Conservation (phyloP, 768 basidiomycete species). For the Boletus sp. region DNA sequence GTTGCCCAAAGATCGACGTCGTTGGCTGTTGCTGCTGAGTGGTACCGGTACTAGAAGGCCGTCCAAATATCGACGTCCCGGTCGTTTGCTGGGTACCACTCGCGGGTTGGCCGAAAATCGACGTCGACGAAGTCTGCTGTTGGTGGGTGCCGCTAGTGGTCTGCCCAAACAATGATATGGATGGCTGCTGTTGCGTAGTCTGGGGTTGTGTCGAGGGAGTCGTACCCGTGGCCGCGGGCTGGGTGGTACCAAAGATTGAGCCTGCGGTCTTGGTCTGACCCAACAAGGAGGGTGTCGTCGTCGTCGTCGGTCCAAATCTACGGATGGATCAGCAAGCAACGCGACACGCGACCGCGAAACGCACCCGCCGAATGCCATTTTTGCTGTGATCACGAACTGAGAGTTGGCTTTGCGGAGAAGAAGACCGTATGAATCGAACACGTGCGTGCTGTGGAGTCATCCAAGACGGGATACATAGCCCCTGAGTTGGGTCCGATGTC, state of each 20-base stretch:
- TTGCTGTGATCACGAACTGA: background rate
- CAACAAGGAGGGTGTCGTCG: conserved; percentile 37
- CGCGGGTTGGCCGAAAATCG: conserved; percentile 27
- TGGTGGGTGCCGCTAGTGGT: conserved; percentile 18
- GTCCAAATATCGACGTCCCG: conserved; percentile 10
- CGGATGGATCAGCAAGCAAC: conserved; percentile 4
- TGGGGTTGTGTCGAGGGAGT: conserved; percentile 17
- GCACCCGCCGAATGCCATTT: conserved; percentile 25
- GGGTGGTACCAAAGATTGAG: conserved; percentile 39
- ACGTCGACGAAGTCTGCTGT: conserved; percentile 18
- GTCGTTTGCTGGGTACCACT: conserved; percentile 4
- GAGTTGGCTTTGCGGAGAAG: background rate
- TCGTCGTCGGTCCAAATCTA: conserved; percentile 41
- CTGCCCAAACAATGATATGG: conserved; percentile 38
- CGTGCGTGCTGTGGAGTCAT: conserved; percentile 9
- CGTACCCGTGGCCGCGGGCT: conserved; percentile 24
- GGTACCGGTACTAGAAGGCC: conserved; percentile 7
- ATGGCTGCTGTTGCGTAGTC: conserved; percentile 21
- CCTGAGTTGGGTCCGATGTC: conserved; percentile 7
- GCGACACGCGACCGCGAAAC: background rate
- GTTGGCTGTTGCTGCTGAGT: conserved; percentile 10
- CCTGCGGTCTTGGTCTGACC: conserved; percentile 33
- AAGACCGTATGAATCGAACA: background rate
- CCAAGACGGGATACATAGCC: conserved; percentile 9
- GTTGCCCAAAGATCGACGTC: conserved; percentile 11